phyloP scores from a whole-genome alignment of 2,329 filamentous ascomycete species.

The Diaporthe humulicola region DNA sequence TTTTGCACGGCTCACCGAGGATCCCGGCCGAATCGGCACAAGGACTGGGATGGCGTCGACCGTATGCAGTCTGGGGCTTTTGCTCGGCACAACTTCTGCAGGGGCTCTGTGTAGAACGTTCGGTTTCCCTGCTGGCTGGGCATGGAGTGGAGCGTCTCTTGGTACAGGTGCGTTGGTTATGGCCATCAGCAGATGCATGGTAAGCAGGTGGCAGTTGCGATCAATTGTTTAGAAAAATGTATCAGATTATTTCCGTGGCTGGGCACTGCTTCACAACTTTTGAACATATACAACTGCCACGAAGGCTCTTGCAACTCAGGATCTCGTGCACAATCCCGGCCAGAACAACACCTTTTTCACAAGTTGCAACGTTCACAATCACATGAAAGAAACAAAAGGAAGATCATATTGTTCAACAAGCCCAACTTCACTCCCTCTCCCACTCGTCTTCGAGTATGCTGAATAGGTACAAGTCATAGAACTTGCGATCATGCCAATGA shows the following conservation, averaged over 20 bases:
- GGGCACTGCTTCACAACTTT: no score
- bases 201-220: conserved; percentile 22
- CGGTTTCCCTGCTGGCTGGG: conserved; percentile 41
- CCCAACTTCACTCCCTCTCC: conserved; percentile 31
- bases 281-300: background rate
- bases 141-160: conserved; percentile 37
- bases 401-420: no score
- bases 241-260: background rate
- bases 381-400: no score
- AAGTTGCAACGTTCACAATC: no score
- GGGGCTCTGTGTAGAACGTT: conserved; percentile 45
- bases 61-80: conserved; percentile 46
- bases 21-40: conserved; percentile 52
- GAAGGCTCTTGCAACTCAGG: no score
- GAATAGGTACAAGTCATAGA: conserved; percentile 39
- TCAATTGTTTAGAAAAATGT: conserved; percentile 21
- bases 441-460: conserved; percentile 48
- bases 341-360: no score
- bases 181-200: conserved; percentile 33
- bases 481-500: conserved; percentile 53
- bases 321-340: no score
- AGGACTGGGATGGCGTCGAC: conserved; percentile 57
- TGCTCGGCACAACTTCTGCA: conserved; percentile 50
- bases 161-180: conserved; percentile 11
- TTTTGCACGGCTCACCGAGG: conserved; percentile 49